phyloP scores from a whole-genome alignment of 371 early-diverging fungal species.

The Aphelidium insulamus region DNA sequence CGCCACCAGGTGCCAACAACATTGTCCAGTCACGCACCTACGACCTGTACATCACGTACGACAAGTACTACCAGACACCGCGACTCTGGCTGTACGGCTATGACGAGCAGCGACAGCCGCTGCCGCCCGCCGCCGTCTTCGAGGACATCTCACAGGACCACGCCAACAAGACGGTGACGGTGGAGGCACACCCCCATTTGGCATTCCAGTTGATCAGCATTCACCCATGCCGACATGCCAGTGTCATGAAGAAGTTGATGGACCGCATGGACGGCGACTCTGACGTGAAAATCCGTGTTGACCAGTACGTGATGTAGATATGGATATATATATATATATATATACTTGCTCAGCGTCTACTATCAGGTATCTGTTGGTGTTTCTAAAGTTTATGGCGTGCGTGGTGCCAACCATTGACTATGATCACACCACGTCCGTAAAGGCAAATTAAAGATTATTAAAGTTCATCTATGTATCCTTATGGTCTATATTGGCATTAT shows the following conservation, averaged over 20 bases:
- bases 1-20: too few species aligned
- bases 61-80: slow-evolving; percentile 95
- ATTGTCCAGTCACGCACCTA: slow-evolving; percentile 84
- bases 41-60: slow-evolving; percentile 91
- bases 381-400: slow-evolving; percentile 85
- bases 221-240: slow-evolving; percentile 95
- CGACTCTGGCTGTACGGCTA: slow-evolving; percentile 92
- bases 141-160: slow-evolving; percentile 93
- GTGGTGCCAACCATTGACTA: slow-evolving; percentile 95
- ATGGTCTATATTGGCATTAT: too few species aligned
- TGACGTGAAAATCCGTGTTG: slow-evolving; percentile 53
- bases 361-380: slow-evolving; percentile 56
- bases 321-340: neutral
- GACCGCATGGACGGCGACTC: slow-evolving; percentile 40
- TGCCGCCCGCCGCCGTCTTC: slow-evolving; percentile 66
- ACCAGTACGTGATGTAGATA: slow-evolving; percentile 38
- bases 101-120: slow-evolving; percentile 67
- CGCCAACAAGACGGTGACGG: slow-evolving; percentile 92
- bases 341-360: neutral
- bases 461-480: too few species aligned
- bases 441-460: too few species aligned
- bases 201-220: slow-evolving; percentile 64
- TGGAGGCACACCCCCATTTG: slow-evolving; percentile 83
- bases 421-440: slow-evolving; percentile 59
- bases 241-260: slow-evolving; percentile 86